Evolutionary conservation across 352 stramenopile species (phyloP).

Genomic region (Achlya hypogyna): DNA sequence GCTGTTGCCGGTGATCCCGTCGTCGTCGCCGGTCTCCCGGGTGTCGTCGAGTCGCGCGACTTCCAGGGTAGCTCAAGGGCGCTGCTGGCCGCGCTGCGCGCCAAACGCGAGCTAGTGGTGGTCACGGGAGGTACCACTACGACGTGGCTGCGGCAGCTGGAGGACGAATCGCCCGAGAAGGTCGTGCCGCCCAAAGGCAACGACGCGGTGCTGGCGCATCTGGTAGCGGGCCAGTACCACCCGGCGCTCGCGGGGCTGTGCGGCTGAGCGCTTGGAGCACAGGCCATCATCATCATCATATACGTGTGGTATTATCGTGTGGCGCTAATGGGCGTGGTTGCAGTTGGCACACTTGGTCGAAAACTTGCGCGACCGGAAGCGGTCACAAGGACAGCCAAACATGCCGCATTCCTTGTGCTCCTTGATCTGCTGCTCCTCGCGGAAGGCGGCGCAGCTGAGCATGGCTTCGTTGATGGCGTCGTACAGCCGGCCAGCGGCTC

Average conservation of each 20-base stretch:
- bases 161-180: not conserved
- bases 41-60: constrained; percentile 2
- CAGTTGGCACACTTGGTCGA: constrained; percentile 15
- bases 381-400: constrained; percentile 7
- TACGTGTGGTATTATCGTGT: too few relatives aligned
- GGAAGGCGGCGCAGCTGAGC: constrained; percentile 50
- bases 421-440: constrained; percentile 30
- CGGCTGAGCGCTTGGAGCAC: too few relatives aligned
- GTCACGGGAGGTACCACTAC: not conserved
- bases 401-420: constrained; percentile 3
- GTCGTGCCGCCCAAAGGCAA: not conserved
- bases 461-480: constrained; percentile 65
- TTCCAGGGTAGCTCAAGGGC: not conserved
- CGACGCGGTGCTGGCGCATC: not conserved
- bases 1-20: not conserved
- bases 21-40: not conserved
- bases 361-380: not conserved
- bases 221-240: not conserved
- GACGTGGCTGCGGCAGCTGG: not conserved
- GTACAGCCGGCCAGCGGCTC: constrained; percentile 65
- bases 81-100: not conserved
- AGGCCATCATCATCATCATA: too few relatives aligned
- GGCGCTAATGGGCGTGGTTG: not conserved
- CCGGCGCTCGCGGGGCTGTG: not conserved
- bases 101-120: not conserved